These are phyloP conservation scores for Wickerhamiella azyma DNA, from an alignment of 805 yeast species.

Conservation along the genomic window DNA sequence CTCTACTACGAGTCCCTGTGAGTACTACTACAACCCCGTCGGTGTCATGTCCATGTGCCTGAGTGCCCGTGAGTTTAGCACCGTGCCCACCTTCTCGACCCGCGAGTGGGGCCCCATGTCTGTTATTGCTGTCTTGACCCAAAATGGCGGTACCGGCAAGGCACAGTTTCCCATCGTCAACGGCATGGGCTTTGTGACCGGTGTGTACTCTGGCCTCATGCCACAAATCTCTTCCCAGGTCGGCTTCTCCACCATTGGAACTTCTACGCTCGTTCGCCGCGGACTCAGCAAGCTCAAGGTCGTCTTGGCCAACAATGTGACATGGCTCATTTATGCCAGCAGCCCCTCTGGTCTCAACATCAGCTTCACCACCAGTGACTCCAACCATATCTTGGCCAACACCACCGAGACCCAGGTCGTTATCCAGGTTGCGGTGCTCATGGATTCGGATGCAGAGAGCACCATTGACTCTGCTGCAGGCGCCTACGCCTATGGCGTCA, in stretches of 20 bases:
- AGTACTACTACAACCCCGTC: slow-evolving; percentile 44
- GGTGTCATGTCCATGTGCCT: slow-evolving; percentile 42
- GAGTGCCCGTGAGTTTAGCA: slow-evolving; percentile 38
- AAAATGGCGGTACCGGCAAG: slow-evolving; percentile 11
- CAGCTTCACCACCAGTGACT: slow-evolving; percentile 25
- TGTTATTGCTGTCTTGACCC: slow-evolving; percentile 14
- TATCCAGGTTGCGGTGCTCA: slow-evolving; percentile 27
- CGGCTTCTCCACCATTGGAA: slow-evolving; percentile 31
- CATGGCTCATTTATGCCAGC: slow-evolving; percentile 38
- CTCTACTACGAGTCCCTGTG: slow-evolving; percentile 28
- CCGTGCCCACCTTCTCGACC: slow-evolving; percentile 37
- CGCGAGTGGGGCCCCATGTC: slow-evolving; percentile 20
- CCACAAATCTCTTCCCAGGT: slow-evolving; percentile 34
- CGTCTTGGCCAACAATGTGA: slow-evolving; percentile 28
- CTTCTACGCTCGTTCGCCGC: slow-evolving; percentile 23
- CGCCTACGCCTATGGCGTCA: slow-evolving; percentile 40
- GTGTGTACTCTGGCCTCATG: slow-evolving; percentile 37
- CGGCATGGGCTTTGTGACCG: slow-evolving; percentile 76
- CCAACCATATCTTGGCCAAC: slow-evolving; percentile 37
- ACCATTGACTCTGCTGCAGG: slow-evolving; percentile 58
- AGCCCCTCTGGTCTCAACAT: slow-evolving; percentile 28
- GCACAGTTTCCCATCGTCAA: slow-evolving; percentile 54
- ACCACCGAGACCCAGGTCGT: slow-evolving; percentile 21
- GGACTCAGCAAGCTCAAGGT: slow-evolving; percentile 28
- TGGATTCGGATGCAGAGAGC: slow-evolving; percentile 25